Evolutionary conservation across 371 early-diverging fungal genomes (phyloP).

Genomic region (Amoeboaphelidium protococcarum): DNA sequence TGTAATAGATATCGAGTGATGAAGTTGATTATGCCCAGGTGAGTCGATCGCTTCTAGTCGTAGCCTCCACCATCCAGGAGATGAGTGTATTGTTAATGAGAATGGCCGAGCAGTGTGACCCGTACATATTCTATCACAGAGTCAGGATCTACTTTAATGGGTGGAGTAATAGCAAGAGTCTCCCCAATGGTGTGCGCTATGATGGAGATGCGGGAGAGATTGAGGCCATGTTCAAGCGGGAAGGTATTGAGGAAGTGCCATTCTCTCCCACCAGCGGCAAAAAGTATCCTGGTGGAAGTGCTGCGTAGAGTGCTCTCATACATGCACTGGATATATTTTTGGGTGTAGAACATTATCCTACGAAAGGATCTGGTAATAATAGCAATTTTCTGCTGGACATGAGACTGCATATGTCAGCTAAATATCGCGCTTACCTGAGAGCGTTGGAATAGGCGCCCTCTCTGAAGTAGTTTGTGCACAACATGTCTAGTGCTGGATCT

Average conservation of each 20-base stretch:
- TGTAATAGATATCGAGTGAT: slow-evolving; percentile 14
- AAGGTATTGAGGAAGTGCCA: background rate
- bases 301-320: slow-evolving; percentile 77
- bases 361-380: slow-evolving; percentile 4
- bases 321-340: slow-evolving; percentile 73
- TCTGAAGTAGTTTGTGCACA: slow-evolving; percentile 8
- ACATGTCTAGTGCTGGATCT: slow-evolving; percentile 3
- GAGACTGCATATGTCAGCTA: slow-evolving; percentile 73
- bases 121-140: slow-evolving; percentile 79
- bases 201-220: slow-evolving; percentile 25
- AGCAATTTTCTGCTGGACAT: slow-evolving; percentile 39
- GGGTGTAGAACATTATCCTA: slow-evolving; percentile 65
- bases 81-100: slow-evolving; percentile 34
- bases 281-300: slow-evolving; percentile 9
- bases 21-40: slow-evolving; percentile 17
- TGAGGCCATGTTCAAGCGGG: background rate
- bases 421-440: slow-evolving; percentile 56
- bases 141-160: slow-evolving; percentile 74
- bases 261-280: background rate
- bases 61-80: slow-evolving; percentile 24
- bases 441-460: slow-evolving; percentile 28
- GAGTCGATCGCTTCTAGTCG: slow-evolving; percentile 21
- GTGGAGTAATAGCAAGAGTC: slow-evolving; percentile 65
- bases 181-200: slow-evolving; percentile 66
- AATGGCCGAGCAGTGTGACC: slow-evolving; percentile 83